Percentiles rank a stretch among this genome's conserved stretches.
Conservation (phyloP, 257 asterid species). For the Jacaranda copaia region DNA sequence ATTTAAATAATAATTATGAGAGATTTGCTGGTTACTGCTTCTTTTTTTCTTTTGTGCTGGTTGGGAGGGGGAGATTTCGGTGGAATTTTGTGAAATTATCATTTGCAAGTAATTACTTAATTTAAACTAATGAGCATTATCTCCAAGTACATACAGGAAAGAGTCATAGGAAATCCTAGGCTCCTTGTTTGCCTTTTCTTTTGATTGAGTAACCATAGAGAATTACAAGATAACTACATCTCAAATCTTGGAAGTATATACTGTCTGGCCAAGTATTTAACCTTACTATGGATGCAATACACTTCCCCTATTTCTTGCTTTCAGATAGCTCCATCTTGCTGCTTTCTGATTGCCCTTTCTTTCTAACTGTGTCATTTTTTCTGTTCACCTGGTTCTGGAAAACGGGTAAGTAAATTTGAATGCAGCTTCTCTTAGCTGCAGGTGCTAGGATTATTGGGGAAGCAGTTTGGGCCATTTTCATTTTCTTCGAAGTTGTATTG, state of each 20-base stretch:
- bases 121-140: constrained; percentile 8
- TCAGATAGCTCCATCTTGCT: neutral
- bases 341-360: neutral
- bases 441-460: neutral
- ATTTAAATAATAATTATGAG: neutral
- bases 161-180: neutral
- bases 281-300: too few species aligned
- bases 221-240: neutral
- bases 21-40: too few species aligned
- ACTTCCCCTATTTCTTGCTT: too few species aligned
- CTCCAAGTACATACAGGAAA: neutral
- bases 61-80: too few species aligned
- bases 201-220: neutral
- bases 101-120: too few species aligned
- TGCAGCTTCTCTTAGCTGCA: neutral
- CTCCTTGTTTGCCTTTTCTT: neutral
- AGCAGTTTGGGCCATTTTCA: neutral
- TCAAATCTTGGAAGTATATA: neutral
- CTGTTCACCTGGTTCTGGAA: neutral
- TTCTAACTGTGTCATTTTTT: neutral
- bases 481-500: neutral
- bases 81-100: too few species aligned
- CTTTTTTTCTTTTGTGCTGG: too few species aligned
- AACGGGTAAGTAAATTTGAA: neutral
- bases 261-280: neutral